phyloP scores from a whole-genome alignment of 257 asterid genomes.

The Eustoma russellianum region DNA sequence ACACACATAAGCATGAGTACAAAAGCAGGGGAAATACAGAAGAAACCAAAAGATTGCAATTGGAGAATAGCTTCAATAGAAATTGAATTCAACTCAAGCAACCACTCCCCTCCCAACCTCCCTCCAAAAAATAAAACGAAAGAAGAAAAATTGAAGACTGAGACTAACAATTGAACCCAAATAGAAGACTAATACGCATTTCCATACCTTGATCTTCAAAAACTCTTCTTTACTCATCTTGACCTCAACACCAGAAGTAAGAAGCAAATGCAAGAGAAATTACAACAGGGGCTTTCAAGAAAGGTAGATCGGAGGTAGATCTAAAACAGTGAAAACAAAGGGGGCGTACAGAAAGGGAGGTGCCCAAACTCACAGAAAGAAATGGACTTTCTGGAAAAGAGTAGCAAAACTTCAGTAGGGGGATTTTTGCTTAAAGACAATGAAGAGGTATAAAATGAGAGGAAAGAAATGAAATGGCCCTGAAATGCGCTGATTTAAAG shows the following conservation, averaged over 20 bases:
- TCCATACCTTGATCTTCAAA: slow-evolving; percentile 77
- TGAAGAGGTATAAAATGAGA: slow-evolving; percentile 3
- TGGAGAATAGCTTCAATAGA: slow-evolving; percentile 5
- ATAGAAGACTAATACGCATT: slow-evolving; percentile 1
- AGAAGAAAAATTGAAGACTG: not conserved
- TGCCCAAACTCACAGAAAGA: not conserved
- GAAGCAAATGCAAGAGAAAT: not conserved
- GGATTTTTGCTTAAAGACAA: slow-evolving; percentile 1
- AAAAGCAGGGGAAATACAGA: not conserved
- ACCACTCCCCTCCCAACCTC: not conserved
- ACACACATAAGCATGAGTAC: not conserved
- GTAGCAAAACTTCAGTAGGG: not conserved
- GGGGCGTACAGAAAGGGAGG: slow-evolving; percentile 3
- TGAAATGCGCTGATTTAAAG: slow-evolving; percentile 7
- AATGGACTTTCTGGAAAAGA: not conserved
- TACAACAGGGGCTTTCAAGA: not conserved
- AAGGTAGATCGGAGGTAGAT: slow-evolving; percentile 47
- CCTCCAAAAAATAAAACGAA: slow-evolving; percentile 12
- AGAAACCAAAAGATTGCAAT: slow-evolving; percentile 2
- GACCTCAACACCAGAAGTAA: slow-evolving; percentile 9
- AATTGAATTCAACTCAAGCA: slow-evolving; percentile 15
- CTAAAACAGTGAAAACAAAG: slow-evolving; percentile 22
- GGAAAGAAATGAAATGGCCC: slow-evolving; percentile 12
- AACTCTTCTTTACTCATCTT: slow-evolving; percentile 86
- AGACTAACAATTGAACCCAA: slow-evolving; percentile 4